Conservation (phyloP, 2,329 filamentous ascomycete species). For the Aureobasidium mangrovei region DNA sequence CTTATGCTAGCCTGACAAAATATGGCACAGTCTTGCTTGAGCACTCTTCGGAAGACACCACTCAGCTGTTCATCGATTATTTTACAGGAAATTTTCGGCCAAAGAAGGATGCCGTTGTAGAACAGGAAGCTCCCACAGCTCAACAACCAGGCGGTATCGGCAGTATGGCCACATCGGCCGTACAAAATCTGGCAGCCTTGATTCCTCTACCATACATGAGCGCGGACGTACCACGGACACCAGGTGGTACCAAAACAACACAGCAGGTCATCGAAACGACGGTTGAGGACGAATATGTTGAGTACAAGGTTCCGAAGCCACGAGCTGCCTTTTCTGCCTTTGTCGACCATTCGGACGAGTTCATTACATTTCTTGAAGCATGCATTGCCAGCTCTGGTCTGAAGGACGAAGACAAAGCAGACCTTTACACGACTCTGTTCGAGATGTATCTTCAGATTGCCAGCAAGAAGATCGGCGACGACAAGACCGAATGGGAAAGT, state of each 20-base stretch:
- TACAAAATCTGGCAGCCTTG: constrained; percentile 77
- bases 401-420: constrained; percentile 66
- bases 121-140: constrained; percentile 39
- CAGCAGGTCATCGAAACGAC: constrained; percentile 47
- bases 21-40: constrained; percentile 87
- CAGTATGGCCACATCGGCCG: constrained; percentile 57
- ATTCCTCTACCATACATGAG: constrained; percentile 82
- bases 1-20: constrained; percentile 86
- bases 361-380: constrained; percentile 86
- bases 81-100: constrained; percentile 80
- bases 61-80: constrained; percentile 85
- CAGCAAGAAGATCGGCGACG: constrained; percentile 58
- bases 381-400: constrained; percentile 65
- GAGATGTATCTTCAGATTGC: constrained; percentile 97
- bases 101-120: constrained; percentile 52
- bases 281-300: constrained; percentile 42
- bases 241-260: constrained; percentile 41
- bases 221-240: constrained; percentile 47
- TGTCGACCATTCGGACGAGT: constrained; percentile 85
- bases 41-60: constrained; percentile 73
- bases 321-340: constrained; percentile 91
- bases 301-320: constrained; percentile 74
- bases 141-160: constrained; percentile 31
- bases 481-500: constrained; percentile 74
- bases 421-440: constrained; percentile 90